Base-by-base conservation (phyloP, 371 early-diverging fungal species). In the Mucor sp. region DNA sequence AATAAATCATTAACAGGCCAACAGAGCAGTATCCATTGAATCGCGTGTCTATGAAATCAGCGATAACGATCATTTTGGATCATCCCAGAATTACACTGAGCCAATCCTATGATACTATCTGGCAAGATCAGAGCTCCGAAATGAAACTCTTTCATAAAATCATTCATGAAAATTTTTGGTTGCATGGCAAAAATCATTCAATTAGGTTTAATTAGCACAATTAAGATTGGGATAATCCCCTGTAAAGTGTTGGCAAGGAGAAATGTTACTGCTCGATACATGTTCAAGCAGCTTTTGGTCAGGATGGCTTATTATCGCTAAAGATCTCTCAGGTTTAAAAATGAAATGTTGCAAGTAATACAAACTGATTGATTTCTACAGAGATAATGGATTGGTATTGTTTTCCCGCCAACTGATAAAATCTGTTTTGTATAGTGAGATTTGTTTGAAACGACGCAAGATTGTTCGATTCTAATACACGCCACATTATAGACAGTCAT, bases 81-180 rank as follows among this genome's bases (percentile, higher is more conserved):
- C 48, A 65, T 61, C 55, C 56, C 41, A 66, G 44, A 61, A 41
- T 50, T 33, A 55, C 30, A 48, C 27, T 28, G 41, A 30, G 67
- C 67, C 67, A 66, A 66, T 66, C 67, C 60, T 41, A 37, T 43
- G 61, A 66, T 55, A 55, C 39, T 66, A 66, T 66, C 67, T 61
- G 41, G 17, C 30, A 66, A 66, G 61, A 66, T 66, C 67, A 66
- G 33, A 60, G 55, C 56, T 60, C 67, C 67, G 67, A 39, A 60
- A 27, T 53, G 55, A 55, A 60, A 48, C 60, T 30, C 48, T 48
- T 48, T 23, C 21, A 21, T 48, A 47, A 21, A 48, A 21, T 48
- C 25, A 48, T 48, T 21, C 48, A 48, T 37, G 21, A 48, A 48
- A 48, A 48, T 23, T 21, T 23, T 48, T 48, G 8, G 12, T 25